Conservation (phyloP, 2,329 filamentous ascomycete genomes). For the Cladosporium halotolerans region DNA sequence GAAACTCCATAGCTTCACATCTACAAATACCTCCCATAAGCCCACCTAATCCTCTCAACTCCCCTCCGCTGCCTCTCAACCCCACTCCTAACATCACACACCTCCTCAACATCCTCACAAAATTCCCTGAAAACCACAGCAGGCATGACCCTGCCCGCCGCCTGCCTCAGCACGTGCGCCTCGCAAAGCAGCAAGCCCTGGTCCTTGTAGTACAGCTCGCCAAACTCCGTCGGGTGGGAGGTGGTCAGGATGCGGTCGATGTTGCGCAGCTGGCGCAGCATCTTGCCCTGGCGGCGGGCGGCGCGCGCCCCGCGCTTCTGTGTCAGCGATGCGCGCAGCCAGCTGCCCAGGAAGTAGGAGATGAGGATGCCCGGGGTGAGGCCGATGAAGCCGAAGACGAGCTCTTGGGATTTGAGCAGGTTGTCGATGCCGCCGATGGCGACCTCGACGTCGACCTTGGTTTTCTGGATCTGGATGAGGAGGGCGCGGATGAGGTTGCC, state of each 20-base stretch:
- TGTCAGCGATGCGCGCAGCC: slow-evolving; percentile 63
- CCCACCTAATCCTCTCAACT: slow-evolving; percentile 80
- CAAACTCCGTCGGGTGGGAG: slow-evolving; percentile 58
- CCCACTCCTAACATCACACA: slow-evolving; percentile 72
- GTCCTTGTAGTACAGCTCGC: slow-evolving; percentile 80
- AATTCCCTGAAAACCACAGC: slow-evolving; percentile 75
- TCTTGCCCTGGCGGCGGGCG: slow-evolving; percentile 60
- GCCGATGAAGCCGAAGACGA: slow-evolving; percentile 96
- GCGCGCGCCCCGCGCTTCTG: slow-evolving; percentile 62
- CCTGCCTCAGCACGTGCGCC: slow-evolving; percentile 70
- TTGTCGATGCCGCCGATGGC: slow-evolving; percentile 94
- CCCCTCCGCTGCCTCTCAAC: slow-evolving; percentile 72
- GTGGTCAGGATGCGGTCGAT: slow-evolving; percentile 63
- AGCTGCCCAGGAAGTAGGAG: slow-evolving; percentile 66
- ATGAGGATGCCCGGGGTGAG: slow-evolving; percentile 90
- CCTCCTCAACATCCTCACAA: slow-evolving; percentile 76
- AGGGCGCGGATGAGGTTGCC: slow-evolving; percentile 86
- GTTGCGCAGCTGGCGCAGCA: slow-evolving; percentile 74
- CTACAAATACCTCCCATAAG: slow-evolving; percentile 68
- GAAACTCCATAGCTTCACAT: too few species aligned
- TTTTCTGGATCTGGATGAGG: slow-evolving; percentile 96
- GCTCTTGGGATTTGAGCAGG: slow-evolving; percentile 88
- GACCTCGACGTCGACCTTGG: slow-evolving; percentile 95
- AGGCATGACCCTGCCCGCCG: slow-evolving; percentile 63
- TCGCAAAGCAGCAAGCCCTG: slow-evolving; percentile 87